These are phyloP conservation scores for Fremontodendron californicum DNA, from an alignment of 345 rosid genomes.

Conservation along the genomic window DNA sequence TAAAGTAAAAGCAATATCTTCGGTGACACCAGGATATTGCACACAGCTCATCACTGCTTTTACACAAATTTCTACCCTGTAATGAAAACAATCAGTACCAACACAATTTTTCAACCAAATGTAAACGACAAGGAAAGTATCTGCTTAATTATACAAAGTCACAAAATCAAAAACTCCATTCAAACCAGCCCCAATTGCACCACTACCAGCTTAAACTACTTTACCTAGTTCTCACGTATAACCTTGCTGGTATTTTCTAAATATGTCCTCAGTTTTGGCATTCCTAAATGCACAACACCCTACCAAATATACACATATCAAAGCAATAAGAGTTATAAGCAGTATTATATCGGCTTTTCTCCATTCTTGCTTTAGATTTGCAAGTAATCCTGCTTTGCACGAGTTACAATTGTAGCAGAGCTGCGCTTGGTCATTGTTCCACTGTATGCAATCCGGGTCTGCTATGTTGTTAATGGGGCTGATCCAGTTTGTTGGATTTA, in stretches of 20 bases:
- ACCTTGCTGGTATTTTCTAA: conserved; percentile 11
- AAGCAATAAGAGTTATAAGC: conserved; percentile 17
- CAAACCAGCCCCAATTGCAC: not conserved
- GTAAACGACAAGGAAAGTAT: not conserved
- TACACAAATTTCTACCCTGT: not conserved
- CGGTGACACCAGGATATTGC: conserved; percentile 23
- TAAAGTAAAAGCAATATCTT: conserved; percentile 21
- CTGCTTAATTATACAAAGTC: conserved; percentile 2
- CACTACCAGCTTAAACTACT: not conserved
- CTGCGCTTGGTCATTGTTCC: conserved; percentile 17
- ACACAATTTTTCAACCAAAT: not conserved
- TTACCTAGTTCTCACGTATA: not conserved
- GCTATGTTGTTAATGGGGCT: conserved; percentile 53
- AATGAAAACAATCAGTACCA: not conserved
- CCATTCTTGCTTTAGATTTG: conserved; percentile 17
- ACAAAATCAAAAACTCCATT: not conserved
- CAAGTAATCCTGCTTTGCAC: conserved; percentile 22
- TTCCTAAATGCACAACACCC: conserved; percentile 73
- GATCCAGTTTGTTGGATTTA: conserved; percentile 73
- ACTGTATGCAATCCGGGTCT: conserved; percentile 15
- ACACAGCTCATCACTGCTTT: conserved; percentile 5
- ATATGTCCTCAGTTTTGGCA: conserved; percentile 73
- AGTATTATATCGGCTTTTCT: conserved; percentile 18
- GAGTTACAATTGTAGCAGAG: conserved; percentile 20
- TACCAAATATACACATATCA: conserved; percentile 12